Evolutionary conservation across 176 grass and related monocot genomes (phyloP).

Genomic region (Pontederia crassipes): DNA sequence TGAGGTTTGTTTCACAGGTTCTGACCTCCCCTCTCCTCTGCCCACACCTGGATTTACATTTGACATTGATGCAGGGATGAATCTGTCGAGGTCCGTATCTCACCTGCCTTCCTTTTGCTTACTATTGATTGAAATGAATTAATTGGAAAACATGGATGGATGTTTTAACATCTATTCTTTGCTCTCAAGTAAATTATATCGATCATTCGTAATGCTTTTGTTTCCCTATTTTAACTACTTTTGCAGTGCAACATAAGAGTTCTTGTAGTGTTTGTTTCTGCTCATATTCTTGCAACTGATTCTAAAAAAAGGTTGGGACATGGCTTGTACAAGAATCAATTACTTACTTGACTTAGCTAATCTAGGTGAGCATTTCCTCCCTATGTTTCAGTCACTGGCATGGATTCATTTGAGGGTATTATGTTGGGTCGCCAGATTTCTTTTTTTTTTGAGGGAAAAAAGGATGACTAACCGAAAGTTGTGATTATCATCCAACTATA

Average conservation of each 20-base stretch:
- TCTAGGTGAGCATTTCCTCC: slow-evolving; percentile 68
- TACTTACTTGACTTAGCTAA: slow-evolving; percentile 58
- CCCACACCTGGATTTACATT: no score
- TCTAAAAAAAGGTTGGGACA: slow-evolving; percentile 44
- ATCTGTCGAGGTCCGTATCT: slow-evolving; percentile 66
- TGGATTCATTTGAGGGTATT: slow-evolving; percentile 90
- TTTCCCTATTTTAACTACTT: slow-evolving; percentile 15
- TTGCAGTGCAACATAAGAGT: slow-evolving; percentile 94
- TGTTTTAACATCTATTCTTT: background rate
- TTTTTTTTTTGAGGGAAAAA: no score
- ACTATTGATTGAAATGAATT: background rate
- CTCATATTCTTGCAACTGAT: slow-evolving; percentile 88
- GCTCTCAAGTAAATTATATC: background rate
- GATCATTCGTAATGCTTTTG: slow-evolving; percentile 4
- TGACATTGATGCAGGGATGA: slow-evolving; percentile 79
- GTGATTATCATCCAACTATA: no score
- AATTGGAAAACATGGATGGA: background rate
- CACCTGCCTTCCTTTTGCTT: slow-evolving; percentile 7
- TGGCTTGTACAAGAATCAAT: slow-evolving; percentile 67
- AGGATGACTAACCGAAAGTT: no score
- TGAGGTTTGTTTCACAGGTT: no score
- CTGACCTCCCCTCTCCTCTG: no score
- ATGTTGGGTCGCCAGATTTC: slow-evolving; percentile 1
- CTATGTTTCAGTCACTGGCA: slow-evolving; percentile 86
- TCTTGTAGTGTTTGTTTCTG: no score